Percentiles rank a stretch among this genome's conserved stretches.
Conservation (phyloP, 176 grass and related monocot genomes). For the Themeda triandra region DNA sequence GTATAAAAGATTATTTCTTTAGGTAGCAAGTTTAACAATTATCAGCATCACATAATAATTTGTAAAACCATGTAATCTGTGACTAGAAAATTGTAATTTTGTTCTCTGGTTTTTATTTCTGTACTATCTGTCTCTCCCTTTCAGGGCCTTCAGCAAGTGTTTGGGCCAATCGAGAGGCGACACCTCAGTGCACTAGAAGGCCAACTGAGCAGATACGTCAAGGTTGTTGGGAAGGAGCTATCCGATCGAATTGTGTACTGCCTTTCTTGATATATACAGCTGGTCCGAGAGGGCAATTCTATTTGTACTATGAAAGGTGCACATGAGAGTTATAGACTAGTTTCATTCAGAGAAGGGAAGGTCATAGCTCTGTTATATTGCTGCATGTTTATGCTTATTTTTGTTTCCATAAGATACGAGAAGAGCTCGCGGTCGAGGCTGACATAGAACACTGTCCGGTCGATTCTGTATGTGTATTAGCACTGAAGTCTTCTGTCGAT, state of each 20-base stretch:
- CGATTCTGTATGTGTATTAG: neutral
- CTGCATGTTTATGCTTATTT: neutral
- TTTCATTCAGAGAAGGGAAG: neutral
- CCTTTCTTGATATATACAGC: conserved; percentile 38
- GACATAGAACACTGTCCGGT: neutral
- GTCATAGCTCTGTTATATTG: neutral
- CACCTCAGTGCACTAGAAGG: conserved; percentile 47
- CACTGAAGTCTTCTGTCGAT: too few species aligned
- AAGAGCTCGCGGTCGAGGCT: neutral
- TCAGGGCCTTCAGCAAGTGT: conserved; percentile 65
- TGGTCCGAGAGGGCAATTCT: neutral
- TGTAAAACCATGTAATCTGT: neutral
- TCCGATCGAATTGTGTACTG: conserved; percentile 56
- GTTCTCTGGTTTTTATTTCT: neutral
- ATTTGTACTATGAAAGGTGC: neutral
- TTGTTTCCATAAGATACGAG: neutral
- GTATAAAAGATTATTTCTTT: neutral
- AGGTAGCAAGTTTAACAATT: neutral
- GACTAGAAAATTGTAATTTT: neutral
- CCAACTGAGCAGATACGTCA: conserved; percentile 50
- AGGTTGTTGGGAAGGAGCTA: conserved; percentile 75
- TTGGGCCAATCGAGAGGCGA: conserved; percentile 44
- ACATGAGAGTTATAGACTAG: neutral
- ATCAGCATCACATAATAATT: neutral
- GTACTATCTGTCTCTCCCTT: conserved; percentile 2